These are phyloP conservation scores for Saksenaea oblongispora DNA, from an alignment of 371 early-diverging fungal genomes.

Conservation along the genomic window DNA sequence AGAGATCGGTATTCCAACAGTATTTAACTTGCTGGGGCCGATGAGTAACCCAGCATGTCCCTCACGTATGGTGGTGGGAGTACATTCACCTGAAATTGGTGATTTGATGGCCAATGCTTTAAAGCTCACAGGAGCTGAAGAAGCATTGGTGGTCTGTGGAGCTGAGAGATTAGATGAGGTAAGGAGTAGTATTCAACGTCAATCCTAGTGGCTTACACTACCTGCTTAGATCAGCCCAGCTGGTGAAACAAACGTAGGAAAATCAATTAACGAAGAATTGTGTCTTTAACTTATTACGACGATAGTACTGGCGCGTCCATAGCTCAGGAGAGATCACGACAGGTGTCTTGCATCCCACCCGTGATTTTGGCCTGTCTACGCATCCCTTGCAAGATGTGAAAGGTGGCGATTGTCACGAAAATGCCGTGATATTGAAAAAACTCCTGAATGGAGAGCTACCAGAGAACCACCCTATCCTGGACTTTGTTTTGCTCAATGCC, in stretches of 20 bases:
- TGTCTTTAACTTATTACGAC: neutral
- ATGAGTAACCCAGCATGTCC: constrained; percentile 91
- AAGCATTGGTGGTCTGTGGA: constrained; percentile 89
- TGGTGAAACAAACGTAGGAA: constrained; percentile 69
- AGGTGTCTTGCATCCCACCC: constrained; percentile 69
- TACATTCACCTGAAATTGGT: constrained; percentile 79
- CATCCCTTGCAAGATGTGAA: constrained; percentile 76
- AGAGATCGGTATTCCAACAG: constrained; percentile 91
- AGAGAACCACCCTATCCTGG: constrained; percentile 73
- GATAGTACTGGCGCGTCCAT: constrained; percentile 70
- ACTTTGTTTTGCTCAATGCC: constrained; percentile 91
- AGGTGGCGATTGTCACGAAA: constrained; percentile 78
- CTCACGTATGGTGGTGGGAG: constrained; percentile 85
- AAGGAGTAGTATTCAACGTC: neutral
- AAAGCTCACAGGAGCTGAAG: constrained; percentile 69
- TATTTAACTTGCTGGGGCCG: constrained; percentile 95
- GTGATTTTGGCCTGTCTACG: constrained; percentile 81
- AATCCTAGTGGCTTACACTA: neutral
- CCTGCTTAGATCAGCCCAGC: constrained; percentile 68
- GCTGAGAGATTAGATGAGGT: constrained; percentile 80
- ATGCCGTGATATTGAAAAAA: constrained; percentile 68
- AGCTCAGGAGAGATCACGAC: constrained; percentile 60
- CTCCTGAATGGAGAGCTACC: constrained; percentile 64
- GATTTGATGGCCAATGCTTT: constrained; percentile 85
- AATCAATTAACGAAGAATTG: neutral